Percentiles rank a stretch among this genome's conserved stretches.
Conservation (phyloP, 2,329 filamentous ascomycete species). For the Colletotrichum salicis region DNA sequence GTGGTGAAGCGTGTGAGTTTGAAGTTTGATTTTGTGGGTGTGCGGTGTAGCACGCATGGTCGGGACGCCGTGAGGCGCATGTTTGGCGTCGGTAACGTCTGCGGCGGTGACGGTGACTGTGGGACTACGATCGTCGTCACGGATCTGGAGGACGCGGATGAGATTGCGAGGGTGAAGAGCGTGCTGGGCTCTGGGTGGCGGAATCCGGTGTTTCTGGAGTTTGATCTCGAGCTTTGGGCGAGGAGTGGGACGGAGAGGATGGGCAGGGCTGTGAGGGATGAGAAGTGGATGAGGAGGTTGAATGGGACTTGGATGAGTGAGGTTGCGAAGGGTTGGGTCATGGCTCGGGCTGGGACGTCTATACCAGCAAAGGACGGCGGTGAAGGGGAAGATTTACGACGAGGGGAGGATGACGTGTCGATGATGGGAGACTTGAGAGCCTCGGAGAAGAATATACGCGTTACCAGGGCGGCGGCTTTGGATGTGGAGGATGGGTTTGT, state of each 20-base stretch:
- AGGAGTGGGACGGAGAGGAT: neutral
- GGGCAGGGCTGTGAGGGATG: neutral
- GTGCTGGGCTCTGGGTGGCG: slow-evolving; percentile 8
- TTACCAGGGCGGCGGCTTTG: neutral
- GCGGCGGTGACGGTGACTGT: neutral
- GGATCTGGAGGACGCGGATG: slow-evolving; percentile 22
- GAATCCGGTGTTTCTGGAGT: slow-evolving; percentile 27
- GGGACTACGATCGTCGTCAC: slow-evolving; percentile 1
- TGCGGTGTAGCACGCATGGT: slow-evolving; percentile 16
- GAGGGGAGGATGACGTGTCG: neutral
- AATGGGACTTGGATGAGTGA: slow-evolving; percentile 25
- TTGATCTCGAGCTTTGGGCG: slow-evolving; percentile 30
- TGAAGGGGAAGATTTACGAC: no score
- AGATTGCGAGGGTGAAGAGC: slow-evolving; percentile 15
- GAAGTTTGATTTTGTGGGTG: slow-evolving; percentile 14
- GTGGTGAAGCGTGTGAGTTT: neutral
- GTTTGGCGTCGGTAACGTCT: neutral
- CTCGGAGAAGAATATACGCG: neutral
- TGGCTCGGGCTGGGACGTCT: neutral
- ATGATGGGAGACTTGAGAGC: no score
- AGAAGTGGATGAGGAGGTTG: slow-evolving; percentile 24
- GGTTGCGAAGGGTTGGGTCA: slow-evolving; percentile 21
- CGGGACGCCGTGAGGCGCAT: neutral
- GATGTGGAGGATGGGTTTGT: neutral
- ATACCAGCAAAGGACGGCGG: no score